Percentiles rank a stretch among this genome's conserved stretches.
Evolutionary conservation across 2,329 filamentous ascomycete genomes (phyloP).

Genomic region (Mollisiaceae sp.): DNA sequence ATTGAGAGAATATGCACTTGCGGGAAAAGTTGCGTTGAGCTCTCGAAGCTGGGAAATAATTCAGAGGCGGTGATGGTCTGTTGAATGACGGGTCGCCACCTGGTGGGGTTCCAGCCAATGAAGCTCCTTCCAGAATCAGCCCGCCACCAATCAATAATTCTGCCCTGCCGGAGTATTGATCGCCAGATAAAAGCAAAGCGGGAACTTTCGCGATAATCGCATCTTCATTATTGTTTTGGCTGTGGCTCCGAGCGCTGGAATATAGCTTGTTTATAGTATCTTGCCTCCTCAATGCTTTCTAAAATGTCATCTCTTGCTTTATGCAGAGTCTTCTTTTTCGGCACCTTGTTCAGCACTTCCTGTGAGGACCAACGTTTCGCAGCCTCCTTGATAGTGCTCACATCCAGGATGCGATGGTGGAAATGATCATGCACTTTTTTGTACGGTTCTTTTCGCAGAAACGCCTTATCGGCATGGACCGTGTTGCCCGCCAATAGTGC

Average conservation of each 20-base stretch:
- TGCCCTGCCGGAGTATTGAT: slow-evolving; percentile 1
- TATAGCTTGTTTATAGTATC: slow-evolving; percentile 76
- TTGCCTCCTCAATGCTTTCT: slow-evolving; percentile 92
- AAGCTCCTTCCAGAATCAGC: slow-evolving; percentile 12
- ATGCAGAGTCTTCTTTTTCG: slow-evolving; percentile 77
- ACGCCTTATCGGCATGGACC: slow-evolving; percentile 86
- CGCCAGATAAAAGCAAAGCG: neutral
- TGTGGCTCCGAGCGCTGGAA: slow-evolving; percentile 51
- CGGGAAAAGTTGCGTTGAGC: slow-evolving; percentile 5
- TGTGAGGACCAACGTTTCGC: slow-evolving; percentile 77
- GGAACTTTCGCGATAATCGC: slow-evolving; percentile 15
- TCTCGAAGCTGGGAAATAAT: slow-evolving; percentile 15
- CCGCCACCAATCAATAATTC: slow-evolving; percentile 16
- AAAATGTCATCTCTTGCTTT: slow-evolving; percentile 88
- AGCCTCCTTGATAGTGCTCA: slow-evolving; percentile 91
- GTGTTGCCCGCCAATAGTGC: slow-evolving; percentile 90
- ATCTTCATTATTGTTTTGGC: slow-evolving; percentile 10
- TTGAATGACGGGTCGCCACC: slow-evolving; percentile 4
- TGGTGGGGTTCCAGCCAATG: slow-evolving; percentile 18
- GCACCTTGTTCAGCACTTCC: slow-evolving; percentile 64
- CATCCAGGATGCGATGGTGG: slow-evolving; percentile 90
- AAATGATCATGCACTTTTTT: slow-evolving; percentile 74
- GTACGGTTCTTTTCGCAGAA: slow-evolving; percentile 78
- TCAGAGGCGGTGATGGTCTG: slow-evolving; percentile 21
- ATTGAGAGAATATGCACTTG: slow-evolving; percentile 14